phyloP scores from a whole-genome alignment of 1,284 basidiomycete species.

The Athelia sp. region DNA sequence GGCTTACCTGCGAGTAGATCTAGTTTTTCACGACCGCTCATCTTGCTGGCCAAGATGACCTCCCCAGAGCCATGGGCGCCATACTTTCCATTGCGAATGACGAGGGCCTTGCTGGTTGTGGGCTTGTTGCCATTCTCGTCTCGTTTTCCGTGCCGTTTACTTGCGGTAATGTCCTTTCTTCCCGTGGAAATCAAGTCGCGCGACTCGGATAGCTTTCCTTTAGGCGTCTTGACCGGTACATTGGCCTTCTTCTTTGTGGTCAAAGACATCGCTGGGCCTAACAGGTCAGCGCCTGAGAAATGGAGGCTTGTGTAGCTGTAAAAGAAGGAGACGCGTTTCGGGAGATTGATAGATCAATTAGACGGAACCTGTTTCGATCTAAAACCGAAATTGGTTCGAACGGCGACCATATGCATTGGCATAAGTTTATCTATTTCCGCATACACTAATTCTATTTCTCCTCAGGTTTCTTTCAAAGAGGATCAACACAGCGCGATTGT shows the following conservation, averaged over 20 bases:
- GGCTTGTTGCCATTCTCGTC: constrained; percentile 49
- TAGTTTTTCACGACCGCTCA: constrained; percentile 72
- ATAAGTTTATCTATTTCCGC: too few relatives aligned
- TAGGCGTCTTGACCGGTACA: constrained; percentile 2
- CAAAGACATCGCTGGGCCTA: constrained; percentile 15
- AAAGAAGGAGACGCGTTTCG: too few relatives aligned
- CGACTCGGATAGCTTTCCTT: constrained; percentile 6
- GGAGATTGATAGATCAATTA: too few relatives aligned
- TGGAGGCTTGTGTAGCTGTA: too few relatives aligned
- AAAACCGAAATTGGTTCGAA: too few relatives aligned
- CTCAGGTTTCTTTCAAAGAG: too few relatives aligned
- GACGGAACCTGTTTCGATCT: too few relatives aligned
- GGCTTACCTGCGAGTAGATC: constrained; percentile 66
- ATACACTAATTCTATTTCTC: too few relatives aligned
- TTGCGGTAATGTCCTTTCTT: not conserved
- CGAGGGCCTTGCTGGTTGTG: constrained; percentile 63
- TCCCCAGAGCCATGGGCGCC: constrained; percentile 68
- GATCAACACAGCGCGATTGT: too few relatives aligned
- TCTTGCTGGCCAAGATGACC: constrained; percentile 46
- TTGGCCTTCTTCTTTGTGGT: constrained; percentile 21
- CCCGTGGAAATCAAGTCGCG: constrained; percentile 2
- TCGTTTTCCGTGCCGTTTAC: constrained; percentile 32
- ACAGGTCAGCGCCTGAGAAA: too few relatives aligned
- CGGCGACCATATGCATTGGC: too few relatives aligned
- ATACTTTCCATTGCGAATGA: constrained; percentile 69